These are phyloP conservation scores for Pseudotsuga menziesii DNA, from an alignment of 75 land plant species.

Conservation along the genomic window DNA sequence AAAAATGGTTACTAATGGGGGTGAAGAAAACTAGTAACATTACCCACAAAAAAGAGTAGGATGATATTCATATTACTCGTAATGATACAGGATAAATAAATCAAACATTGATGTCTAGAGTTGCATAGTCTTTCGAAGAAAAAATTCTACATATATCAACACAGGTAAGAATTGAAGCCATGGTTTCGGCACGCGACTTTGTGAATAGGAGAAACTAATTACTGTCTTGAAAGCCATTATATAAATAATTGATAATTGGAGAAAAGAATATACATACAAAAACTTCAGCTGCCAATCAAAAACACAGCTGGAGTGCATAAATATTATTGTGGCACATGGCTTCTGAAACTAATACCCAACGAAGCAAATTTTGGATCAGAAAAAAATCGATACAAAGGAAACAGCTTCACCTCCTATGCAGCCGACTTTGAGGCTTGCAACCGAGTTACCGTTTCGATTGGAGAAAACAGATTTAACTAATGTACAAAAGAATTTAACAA, in stretches of 20 bases:
- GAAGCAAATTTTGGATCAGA: background rate
- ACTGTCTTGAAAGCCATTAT: background rate
- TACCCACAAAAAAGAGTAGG: too few species aligned
- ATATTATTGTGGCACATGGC: background rate
- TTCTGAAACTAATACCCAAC: background rate
- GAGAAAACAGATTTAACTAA: background rate
- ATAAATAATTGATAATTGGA: background rate
- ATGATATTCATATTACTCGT: too few species aligned
- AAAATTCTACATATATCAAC: too few species aligned
- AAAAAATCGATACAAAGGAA: constrained; percentile 2
- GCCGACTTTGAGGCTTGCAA: constrained; percentile 2
- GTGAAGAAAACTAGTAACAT: too few species aligned
- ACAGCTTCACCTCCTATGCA: background rate
- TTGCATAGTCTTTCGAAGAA: too few species aligned
- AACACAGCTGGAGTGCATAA: background rate
- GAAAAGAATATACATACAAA: background rate
- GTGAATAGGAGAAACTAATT: background rate
- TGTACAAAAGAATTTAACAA: constrained; percentile 6
- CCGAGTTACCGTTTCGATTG: background rate
- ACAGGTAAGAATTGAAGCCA: background rate
- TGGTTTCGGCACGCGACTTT: background rate
- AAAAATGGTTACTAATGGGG: too few species aligned
- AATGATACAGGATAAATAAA: too few species aligned
- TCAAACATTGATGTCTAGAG: too few species aligned
- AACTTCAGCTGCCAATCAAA: background rate